Conservation (phyloP, 2,329 filamentous ascomycete species). For the Aspergillus eucalypticola region DNA sequence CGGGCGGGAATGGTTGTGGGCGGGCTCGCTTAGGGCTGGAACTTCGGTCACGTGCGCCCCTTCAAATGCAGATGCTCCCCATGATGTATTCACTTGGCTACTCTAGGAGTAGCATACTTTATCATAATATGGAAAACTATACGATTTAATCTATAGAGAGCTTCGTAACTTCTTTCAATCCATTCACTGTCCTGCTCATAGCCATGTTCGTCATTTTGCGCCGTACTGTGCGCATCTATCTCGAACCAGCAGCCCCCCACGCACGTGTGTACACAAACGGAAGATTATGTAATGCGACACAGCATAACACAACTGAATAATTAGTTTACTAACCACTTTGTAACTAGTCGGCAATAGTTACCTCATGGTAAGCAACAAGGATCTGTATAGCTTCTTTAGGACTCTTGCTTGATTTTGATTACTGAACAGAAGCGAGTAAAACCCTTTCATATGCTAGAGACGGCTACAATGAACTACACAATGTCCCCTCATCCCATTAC, state of each 20-base stretch:
- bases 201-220: background rate
- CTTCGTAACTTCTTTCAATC: too few species aligned
- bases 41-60: constrained; percentile 34
- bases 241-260: background rate
- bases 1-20: constrained; percentile 38
- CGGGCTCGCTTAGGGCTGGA: constrained; percentile 43
- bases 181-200: too few species aligned
- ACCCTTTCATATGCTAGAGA: background rate
- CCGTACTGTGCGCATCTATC: constrained; percentile 2
- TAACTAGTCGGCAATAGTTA: too few species aligned
- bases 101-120: background rate
- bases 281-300: constrained; percentile 2
- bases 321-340: too few species aligned
- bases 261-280: background rate
- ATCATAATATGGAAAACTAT: too few species aligned
- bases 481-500: too few species aligned
- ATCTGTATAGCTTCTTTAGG: background rate
- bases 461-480: too few species aligned
- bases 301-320: background rate
- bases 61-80: background rate
- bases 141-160: too few species aligned
- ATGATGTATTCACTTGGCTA: background rate
- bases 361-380: too few species aligned
- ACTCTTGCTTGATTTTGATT: background rate
- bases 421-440: background rate